A percentile compares a stretch with the other conserved stretches of the same genome.
Conservation (phyloP, 176 grass and related monocot species). For the Oryza rufipogon region DNA sequence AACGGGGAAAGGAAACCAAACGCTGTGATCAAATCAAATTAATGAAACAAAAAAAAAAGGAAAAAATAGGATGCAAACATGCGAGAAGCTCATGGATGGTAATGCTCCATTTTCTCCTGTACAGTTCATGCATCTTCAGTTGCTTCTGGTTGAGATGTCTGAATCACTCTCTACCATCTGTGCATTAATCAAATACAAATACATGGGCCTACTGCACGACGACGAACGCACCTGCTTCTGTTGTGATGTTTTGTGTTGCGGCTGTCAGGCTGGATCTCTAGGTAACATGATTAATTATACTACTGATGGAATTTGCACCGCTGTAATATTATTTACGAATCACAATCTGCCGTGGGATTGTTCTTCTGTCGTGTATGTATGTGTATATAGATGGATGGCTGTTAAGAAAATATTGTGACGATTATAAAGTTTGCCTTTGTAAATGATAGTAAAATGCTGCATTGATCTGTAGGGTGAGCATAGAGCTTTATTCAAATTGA, state of each 20-base stretch:
- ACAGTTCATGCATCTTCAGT: conserved; percentile 51
- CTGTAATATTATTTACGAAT: conserved; percentile 44
- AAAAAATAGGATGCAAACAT: conserved; percentile 42
- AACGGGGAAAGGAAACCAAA: background rate
- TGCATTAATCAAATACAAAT: conserved; percentile 38
- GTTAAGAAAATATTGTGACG: background rate
- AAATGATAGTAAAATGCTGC: background rate
- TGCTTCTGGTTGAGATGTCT: conserved; percentile 44
- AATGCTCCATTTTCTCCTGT: conserved; percentile 50
- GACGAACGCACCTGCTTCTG: background rate
- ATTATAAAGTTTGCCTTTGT: conserved; percentile 34
- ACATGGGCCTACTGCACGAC: conserved; percentile 12
- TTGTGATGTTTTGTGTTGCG: conserved; percentile 15
- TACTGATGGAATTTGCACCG: conserved; percentile 2
- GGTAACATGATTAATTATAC: conserved; percentile 42
- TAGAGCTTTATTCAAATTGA: too few species aligned
- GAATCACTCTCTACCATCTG: conserved; percentile 25
- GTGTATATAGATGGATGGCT: conserved; percentile 9
- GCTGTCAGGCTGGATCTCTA: conserved; percentile 32
- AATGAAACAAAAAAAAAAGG: conserved; percentile 5
- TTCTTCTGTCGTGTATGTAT: conserved; percentile 29
- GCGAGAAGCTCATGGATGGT: conserved; percentile 31
- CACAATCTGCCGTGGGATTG: conserved; percentile 20
- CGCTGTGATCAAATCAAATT: conserved; percentile 33
- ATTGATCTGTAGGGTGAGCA: too few species aligned